These are phyloP conservation scores for Hymenochaete sp. DNA, from an alignment of 1,284 basidiomycete genomes.

Conservation along the genomic window DNA sequence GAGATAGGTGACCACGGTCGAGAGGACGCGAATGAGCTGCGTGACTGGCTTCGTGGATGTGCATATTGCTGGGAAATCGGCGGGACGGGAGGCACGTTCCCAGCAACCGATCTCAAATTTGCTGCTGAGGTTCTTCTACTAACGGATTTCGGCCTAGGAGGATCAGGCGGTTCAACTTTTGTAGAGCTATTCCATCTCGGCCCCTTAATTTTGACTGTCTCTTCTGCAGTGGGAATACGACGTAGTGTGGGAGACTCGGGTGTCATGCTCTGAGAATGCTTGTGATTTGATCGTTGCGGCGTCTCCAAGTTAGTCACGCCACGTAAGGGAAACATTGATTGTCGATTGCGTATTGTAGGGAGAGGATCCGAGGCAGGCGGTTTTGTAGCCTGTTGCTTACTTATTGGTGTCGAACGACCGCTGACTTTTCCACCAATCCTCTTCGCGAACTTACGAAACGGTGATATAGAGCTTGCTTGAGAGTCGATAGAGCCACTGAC, in stretches of 20 bases:
- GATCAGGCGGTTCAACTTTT: slow-evolving; percentile 48
- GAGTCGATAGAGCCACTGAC: slow-evolving; percentile 40
- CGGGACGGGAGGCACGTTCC: slow-evolving; percentile 26
- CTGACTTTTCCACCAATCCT: slow-evolving; percentile 40
- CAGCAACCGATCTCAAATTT: slow-evolving; percentile 30
- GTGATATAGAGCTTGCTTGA: slow-evolving; percentile 67
- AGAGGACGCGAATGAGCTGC: slow-evolving; percentile 64
- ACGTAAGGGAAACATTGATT: slow-evolving; percentile 46
- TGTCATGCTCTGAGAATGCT: slow-evolving; percentile 59
- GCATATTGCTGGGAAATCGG: slow-evolving; percentile 40
- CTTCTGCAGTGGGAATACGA: slow-evolving; percentile 25
- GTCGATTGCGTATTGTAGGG: slow-evolving; percentile 42
- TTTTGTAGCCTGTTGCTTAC: slow-evolving; percentile 37
- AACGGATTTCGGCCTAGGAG: slow-evolving; percentile 35
- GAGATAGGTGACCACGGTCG: slow-evolving; percentile 72
- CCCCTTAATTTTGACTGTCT: slow-evolving; percentile 34
- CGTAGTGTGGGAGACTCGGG: slow-evolving; percentile 52
- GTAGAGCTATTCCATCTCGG: slow-evolving; percentile 72
- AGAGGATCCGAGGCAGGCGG: slow-evolving; percentile 48
- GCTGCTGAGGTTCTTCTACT: slow-evolving; percentile 28
- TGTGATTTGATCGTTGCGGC: slow-evolving; percentile 52
- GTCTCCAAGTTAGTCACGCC: slow-evolving; percentile 35
- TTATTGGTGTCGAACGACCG: slow-evolving; percentile 37
- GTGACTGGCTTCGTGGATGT: slow-evolving; percentile 55
- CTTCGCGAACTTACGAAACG: slow-evolving; percentile 64